Evolutionary conservation across 2,329 filamentous ascomycete species (phyloP).

Genomic region (Epichloe aotearoae): DNA sequence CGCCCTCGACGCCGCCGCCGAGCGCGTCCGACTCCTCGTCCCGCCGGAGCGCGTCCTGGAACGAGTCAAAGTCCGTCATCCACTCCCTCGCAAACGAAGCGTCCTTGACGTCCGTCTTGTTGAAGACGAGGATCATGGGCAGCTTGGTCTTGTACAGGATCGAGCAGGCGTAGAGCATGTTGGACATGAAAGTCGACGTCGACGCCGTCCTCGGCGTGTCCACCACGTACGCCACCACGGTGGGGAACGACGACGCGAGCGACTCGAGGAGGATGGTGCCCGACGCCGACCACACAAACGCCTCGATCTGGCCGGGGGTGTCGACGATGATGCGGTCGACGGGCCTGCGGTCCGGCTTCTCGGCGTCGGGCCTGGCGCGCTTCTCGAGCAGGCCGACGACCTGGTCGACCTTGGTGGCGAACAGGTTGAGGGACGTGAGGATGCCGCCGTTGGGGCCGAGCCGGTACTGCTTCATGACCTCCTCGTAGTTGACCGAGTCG

Average conservation of each 20-base stretch:
- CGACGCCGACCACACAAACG: conserved; percentile 95
- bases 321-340: conserved; percentile 84
- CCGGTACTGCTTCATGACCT: conserved; percentile 99
- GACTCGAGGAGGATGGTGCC: conserved; percentile 90
- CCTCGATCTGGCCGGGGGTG: conserved; percentile 95
- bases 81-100: conserved; percentile 88
- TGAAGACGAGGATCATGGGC: conserved; percentile 98
- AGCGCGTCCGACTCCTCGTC: conserved; percentile 72
- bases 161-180: conserved; percentile 98
- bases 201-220: conserved; percentile 89
- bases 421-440: conserved; percentile 86
- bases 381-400: conserved; percentile 84
- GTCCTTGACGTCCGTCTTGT: conserved; percentile 94
- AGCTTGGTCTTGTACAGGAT: conserved; percentile 98
- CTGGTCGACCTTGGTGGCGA: conserved; percentile 96
- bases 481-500: conserved; percentile 97
- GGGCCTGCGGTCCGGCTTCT: conserved; percentile 44
- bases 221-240: conserved; percentile 93
- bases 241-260: conserved; percentile 86
- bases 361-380: conserved; percentile 53
- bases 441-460: conserved; percentile 95
- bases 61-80: conserved; percentile 98
- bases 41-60: conserved; percentile 69
- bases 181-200: conserved; percentile 97
- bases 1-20: conserved; percentile 58